Base-by-base conservation (phyloP, 2,329 filamentous ascomycete species). In the Trichoderma sp. region DNA sequence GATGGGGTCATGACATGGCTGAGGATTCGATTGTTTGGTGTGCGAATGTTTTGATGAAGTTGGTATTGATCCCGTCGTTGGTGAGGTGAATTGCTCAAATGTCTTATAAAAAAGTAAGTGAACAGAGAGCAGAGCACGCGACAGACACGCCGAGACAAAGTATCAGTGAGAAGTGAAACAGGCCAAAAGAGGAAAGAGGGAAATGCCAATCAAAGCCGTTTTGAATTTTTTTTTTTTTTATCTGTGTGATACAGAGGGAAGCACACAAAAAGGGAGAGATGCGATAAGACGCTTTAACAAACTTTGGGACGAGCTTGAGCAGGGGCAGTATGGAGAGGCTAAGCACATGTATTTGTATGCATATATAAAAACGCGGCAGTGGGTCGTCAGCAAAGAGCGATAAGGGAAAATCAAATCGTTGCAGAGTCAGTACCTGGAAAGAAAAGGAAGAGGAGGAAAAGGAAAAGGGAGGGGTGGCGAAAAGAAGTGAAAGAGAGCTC, bases 1-100 rank as follows among this genome's bases (percentile, higher is more conserved):
- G 47, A 53, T 21, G 62, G 53, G 53, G 27, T 70, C 68, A 70
- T 66, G 57, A 40, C 62, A 70, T 70, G 62, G 61, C 37, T 61
- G 57, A 27, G 56, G n/a, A 24, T 33, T 16, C 27, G 55, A 27
- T n/a, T 14, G 13, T 43, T 35, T 13, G 21, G 21, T 16, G 33
- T 27, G 4, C 40, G 6, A 3, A 53, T 21, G n/a, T 58, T 24
- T 49, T 31, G 49, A n/a, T 31, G 35, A 43, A 7, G 35, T 29
- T n/a, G 24, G 37, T 13, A 29, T 21, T 37, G 27, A 24, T 33
- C n/a, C n/a, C 19, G 29, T 61, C 49, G 40, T 33, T 47, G 5
- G 21, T 27, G 13, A 47, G 43, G 24, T n/a, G 16, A 63, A 16
- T 29, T 40, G 16, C 11, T 21, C 6, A 27, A 27, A 21, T 43